Conservation (phyloP, 2,329 filamentous ascomycete species). For the Dothideomycetes sp. region DNA sequence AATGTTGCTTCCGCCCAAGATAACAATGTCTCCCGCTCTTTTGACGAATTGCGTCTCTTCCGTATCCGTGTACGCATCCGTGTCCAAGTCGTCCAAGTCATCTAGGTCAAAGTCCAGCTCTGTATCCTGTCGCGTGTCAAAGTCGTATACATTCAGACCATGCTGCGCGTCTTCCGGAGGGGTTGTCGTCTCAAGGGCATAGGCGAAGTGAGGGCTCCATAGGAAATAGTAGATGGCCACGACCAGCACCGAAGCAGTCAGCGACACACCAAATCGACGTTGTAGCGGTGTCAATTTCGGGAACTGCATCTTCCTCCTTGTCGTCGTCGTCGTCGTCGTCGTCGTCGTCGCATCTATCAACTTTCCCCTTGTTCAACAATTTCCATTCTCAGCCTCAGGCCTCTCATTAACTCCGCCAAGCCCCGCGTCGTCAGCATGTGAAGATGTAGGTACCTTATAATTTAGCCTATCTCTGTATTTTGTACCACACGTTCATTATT, state of each 20-base stretch:
- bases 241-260: slow-evolving; percentile 52
- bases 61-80: slow-evolving; percentile 33
- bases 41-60: neutral
- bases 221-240: slow-evolving; percentile 53
- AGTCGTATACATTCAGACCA: slow-evolving; percentile 5
- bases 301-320: slow-evolving; percentile 25
- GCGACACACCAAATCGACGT: slow-evolving; percentile 60
- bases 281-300: slow-evolving; percentile 57
- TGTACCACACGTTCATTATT: too few species aligned
- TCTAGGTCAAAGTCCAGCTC: slow-evolving; percentile 19
- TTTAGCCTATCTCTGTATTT: too few species aligned
- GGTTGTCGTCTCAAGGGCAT: slow-evolving; percentile 51
- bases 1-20: slow-evolving; percentile 50
- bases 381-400: neutral
- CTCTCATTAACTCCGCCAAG: neutral
- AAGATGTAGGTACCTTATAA: too few species aligned
- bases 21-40: slow-evolving; percentile 14
- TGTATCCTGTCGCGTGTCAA: neutral
- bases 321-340: slow-evolving; percentile 18
- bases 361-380: slow-evolving; percentile 15
- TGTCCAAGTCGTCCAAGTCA: slow-evolving; percentile 22
- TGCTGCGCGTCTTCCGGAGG: slow-evolving; percentile 21
- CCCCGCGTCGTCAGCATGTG: slow-evolving; percentile 8
- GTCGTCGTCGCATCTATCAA: slow-evolving; percentile 20
- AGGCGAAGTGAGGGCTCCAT: slow-evolving; percentile 50